phyloP scores from a whole-genome alignment of 768 basidiomycete genomes.

The Galerina marginata region DNA sequence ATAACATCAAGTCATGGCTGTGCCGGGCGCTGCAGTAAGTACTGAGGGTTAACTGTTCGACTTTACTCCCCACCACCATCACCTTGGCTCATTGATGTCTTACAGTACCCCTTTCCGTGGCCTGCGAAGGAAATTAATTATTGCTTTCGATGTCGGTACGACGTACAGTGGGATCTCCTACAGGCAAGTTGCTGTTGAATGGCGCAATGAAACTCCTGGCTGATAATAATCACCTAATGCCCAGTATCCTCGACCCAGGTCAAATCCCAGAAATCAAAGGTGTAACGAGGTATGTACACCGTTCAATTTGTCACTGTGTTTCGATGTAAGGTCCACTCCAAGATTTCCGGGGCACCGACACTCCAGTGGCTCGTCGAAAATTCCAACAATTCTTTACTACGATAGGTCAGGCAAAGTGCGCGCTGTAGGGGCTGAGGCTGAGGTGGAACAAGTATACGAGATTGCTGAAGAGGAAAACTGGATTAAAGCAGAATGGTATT shows the following conservation, averaged over 20 bases:
- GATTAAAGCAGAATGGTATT: constrained; percentile 53
- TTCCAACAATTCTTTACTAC: constrained; percentile 43
- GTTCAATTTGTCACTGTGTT: background rate
- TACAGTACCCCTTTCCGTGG: constrained; percentile 19
- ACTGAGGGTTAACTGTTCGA: no score
- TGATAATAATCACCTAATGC: background rate
- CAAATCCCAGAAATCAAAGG: constrained; percentile 41
- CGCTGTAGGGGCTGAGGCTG: constrained; percentile 55
- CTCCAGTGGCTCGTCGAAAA: constrained; percentile 46
- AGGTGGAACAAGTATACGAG: constrained; percentile 42
- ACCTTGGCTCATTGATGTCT: background rate
- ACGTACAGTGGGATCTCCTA: constrained; percentile 27
- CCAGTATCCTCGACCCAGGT: constrained; percentile 42
- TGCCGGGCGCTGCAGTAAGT: no score
- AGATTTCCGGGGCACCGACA: constrained; percentile 55
- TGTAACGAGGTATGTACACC: constrained; percentile 38
- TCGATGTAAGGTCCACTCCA: background rate
- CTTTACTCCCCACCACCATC: no score
- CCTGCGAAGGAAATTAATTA: constrained; percentile 18
- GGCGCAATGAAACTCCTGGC: background rate
- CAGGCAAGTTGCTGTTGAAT: constrained; percentile 7
- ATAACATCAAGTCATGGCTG: no score
- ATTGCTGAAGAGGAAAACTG: constrained; percentile 48
- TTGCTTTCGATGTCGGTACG: constrained; percentile 26
- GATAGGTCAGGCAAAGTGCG: constrained; percentile 40